A percentile compares a stretch with the other conserved stretches of the same genome.
Conservation (phyloP, 805 yeast genomes). For the Kazachstania psychrophila region DNA sequence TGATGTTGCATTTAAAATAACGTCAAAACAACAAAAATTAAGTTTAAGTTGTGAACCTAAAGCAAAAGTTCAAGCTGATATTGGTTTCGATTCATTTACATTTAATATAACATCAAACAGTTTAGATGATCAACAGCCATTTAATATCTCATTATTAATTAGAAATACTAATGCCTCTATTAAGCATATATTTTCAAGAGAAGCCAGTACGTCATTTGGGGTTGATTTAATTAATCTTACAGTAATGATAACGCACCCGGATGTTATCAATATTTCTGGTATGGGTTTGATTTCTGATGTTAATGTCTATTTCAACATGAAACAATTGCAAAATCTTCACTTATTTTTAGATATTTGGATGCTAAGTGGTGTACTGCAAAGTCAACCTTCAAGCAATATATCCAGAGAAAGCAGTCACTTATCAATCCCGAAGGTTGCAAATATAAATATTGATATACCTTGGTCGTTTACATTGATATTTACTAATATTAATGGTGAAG, state of each 20-base stretch:
- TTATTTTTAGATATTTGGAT: slow-evolving; percentile 79
- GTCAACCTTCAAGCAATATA: slow-evolving; percentile 9
- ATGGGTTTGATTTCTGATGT: slow-evolving; percentile 48
- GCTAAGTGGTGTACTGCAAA: slow-evolving; percentile 35
- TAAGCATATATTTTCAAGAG: slow-evolving; percentile 87
- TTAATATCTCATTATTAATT: slow-evolving; percentile 40
- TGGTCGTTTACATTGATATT: slow-evolving; percentile 59
- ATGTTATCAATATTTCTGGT: slow-evolving; percentile 36
- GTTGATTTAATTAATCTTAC: slow-evolving; percentile 40
- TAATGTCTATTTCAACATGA: slow-evolving; percentile 58
- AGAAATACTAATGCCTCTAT: slow-evolving; percentile 58
- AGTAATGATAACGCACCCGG: slow-evolving; percentile 39
- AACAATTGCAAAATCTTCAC: slow-evolving; percentile 80
- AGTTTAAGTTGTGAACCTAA: slow-evolving; percentile 86
- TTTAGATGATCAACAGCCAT: slow-evolving; percentile 31
- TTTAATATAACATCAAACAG: slow-evolving; percentile 47
- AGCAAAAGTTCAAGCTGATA: slow-evolving; percentile 83
- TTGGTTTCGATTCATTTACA: slow-evolving; percentile 61
- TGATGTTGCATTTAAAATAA: slow-evolving; percentile 53
- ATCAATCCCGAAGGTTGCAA: slow-evolving; percentile 32
- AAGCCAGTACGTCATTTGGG: slow-evolving; percentile 64
- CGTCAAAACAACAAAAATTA: slow-evolving; percentile 63
- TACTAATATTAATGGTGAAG: slow-evolving; percentile 41
- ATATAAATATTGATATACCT: slow-evolving; percentile 46
- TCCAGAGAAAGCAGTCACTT: slow-evolving; percentile 3